Evolutionary conservation across 148 eudicot genomes (phyloP).

Genomic region (Beta vulgaris): DNA sequence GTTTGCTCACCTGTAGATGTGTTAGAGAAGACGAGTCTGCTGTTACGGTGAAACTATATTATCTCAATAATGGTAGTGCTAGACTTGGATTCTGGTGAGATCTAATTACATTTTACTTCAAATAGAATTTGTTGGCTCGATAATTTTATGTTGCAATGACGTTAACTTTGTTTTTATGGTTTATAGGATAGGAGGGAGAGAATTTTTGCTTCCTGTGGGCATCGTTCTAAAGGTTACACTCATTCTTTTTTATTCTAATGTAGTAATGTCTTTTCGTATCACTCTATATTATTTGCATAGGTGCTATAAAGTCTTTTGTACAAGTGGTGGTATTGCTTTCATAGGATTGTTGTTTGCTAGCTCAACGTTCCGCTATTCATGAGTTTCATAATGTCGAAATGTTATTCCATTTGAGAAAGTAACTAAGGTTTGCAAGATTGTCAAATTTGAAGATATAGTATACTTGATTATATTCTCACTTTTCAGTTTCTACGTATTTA

Average conservation of each 20-base stretch:
- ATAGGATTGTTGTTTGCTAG: not conserved
- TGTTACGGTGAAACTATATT: constrained; percentile 69
- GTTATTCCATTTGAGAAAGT: too few relatives aligned
- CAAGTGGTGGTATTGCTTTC: not conserved
- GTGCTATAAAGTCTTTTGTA: not conserved
- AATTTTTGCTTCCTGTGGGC: constrained; percentile 89
- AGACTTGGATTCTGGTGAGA: constrained; percentile 95
- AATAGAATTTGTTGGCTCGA: not conserved
- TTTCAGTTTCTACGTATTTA: too few relatives aligned
- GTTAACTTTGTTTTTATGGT: constrained; percentile 15
- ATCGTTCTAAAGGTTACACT: constrained; percentile 66
- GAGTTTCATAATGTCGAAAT: too few relatives aligned
- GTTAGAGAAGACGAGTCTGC: constrained; percentile 91
- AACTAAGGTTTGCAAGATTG: too few relatives aligned
- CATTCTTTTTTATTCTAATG: constrained; percentile 5
- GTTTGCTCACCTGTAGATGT: constrained; percentile 58
- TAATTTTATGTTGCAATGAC: constrained; percentile 10
- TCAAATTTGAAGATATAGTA: too few relatives aligned
- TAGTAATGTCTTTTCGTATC: constrained; percentile 14
- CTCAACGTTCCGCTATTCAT: not conserved
- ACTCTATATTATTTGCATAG: not conserved
- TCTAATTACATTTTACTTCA: not conserved
- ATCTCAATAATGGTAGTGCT: constrained; percentile 93
- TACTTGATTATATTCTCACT: too few relatives aligned
- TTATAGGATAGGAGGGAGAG: constrained; percentile 81